These are phyloP conservation scores for Cystoderma amianthinum DNA, from an alignment of 768 basidiomycete genomes.

Conservation along the genomic window DNA sequence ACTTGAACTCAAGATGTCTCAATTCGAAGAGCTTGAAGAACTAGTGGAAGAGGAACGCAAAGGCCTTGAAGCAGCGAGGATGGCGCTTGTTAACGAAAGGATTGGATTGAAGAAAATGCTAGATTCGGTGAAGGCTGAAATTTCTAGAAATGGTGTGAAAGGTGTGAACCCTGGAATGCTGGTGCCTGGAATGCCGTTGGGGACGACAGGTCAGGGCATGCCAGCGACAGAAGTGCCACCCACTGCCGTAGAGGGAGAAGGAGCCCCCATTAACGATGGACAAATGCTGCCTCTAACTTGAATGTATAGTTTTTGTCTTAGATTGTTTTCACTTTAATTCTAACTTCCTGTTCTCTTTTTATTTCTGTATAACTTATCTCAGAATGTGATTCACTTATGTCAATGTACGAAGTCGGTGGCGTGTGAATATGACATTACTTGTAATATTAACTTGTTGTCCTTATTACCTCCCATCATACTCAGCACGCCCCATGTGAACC, in stretches of 20 bases:
- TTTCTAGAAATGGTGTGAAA: constrained; percentile 44
- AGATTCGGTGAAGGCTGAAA: constrained; percentile 59
- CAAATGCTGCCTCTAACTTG: constrained; percentile 43
- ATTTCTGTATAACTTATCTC: constrained; percentile 1
- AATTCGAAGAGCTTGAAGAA: constrained; percentile 93
- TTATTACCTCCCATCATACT: too few relatives aligned
- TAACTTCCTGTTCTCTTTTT: constrained; percentile 3
- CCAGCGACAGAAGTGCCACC: constrained; percentile 45
- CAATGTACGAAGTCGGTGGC: too few relatives aligned
- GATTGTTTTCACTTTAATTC: neutral
- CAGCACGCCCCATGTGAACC: too few relatives aligned
- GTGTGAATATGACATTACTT: too few relatives aligned
- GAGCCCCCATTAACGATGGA: constrained; percentile 50
- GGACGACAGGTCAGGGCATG: constrained; percentile 57
- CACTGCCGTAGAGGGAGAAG: constrained; percentile 40
- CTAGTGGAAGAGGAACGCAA: constrained; percentile 87
- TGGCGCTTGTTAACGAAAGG: constrained; percentile 77
- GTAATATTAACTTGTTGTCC: too few relatives aligned
- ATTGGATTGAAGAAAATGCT: constrained; percentile 64
- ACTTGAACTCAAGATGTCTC: constrained; percentile 89
- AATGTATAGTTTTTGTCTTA: constrained; percentile 3
- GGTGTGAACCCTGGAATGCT: constrained; percentile 13
- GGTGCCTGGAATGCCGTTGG: constrained; percentile 30
- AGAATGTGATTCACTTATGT: neutral
- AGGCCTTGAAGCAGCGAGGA: constrained; percentile 73